phyloP scores from a whole-genome alignment of 345 rosid genomes.

The Dovyalis caffra region DNA sequence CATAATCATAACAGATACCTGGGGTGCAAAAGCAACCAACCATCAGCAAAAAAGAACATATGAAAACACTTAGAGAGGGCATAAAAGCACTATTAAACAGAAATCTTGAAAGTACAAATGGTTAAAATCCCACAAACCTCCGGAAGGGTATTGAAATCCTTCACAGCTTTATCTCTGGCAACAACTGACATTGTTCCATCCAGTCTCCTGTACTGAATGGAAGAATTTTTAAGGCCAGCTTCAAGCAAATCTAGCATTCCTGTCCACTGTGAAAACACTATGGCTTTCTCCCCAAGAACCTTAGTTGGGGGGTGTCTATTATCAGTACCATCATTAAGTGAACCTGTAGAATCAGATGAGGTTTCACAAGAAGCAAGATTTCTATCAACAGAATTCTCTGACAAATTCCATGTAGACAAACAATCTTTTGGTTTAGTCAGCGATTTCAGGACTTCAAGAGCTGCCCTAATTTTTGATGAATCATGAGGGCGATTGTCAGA shows the following conservation, averaged over 20 bases:
- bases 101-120: background rate
- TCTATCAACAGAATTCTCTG: constrained; percentile 26
- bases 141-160: constrained; percentile 87
- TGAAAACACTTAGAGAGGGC: background rate
- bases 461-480: constrained; percentile 92
- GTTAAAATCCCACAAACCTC: constrained; percentile 55
- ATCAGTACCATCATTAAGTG: constrained; percentile 20
- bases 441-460: constrained; percentile 71
- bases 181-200: constrained; percentile 97
- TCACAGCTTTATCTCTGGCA: constrained; percentile 94
- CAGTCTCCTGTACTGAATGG: constrained; percentile 84
- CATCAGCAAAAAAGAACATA: background rate
- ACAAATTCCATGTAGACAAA: constrained; percentile 16
- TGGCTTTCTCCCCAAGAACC: constrained; percentile 70
- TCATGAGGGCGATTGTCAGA: constrained; percentile 31
- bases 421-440: constrained; percentile 44
- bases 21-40: constrained; percentile 9
- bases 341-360: constrained; percentile 20
- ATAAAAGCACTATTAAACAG: background rate
- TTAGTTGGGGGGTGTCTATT: constrained; percentile 32
- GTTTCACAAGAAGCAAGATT: constrained; percentile 26
- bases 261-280: constrained; percentile 98
- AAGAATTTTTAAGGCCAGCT: constrained; percentile 63
- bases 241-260: constrained; percentile 90
- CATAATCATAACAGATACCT: constrained; percentile 96